Conservation (phyloP, 1,284 basidiomycete genomes). For the Malassezia japonica region DNA sequence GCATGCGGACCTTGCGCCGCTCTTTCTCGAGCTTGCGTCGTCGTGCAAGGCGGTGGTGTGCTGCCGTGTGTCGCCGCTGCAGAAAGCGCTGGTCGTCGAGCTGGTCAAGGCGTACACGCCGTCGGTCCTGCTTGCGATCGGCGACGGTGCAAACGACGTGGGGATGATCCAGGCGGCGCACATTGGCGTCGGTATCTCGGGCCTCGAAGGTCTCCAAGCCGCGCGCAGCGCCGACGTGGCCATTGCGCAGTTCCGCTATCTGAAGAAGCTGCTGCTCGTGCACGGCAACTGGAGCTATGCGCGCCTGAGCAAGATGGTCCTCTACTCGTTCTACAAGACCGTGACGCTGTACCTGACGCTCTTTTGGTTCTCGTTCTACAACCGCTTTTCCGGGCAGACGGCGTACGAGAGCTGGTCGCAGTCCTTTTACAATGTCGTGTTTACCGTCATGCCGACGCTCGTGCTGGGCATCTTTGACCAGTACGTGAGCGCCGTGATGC, state of each 20-base stretch:
- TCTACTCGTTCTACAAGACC: constrained; percentile 59
- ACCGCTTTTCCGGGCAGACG: constrained; percentile 96
- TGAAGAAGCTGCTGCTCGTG: constrained; percentile 89
- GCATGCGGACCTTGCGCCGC: constrained; percentile 69
- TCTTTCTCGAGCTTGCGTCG: constrained; percentile 87
- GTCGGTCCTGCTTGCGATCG: constrained; percentile 80
- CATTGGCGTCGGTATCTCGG: constrained; percentile 94
- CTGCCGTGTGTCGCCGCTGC: constrained; percentile 93
- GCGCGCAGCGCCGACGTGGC: constrained; percentile 92
- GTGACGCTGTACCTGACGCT: constrained; percentile 95
- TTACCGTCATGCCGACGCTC: constrained; percentile 73
- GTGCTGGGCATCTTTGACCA: constrained; percentile 97
- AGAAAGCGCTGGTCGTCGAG: constrained; percentile 96
- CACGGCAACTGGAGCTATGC: constrained; percentile 98
- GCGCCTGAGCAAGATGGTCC: constrained; percentile 82
- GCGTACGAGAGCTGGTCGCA: constrained; percentile 98
- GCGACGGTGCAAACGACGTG: constrained; percentile 59
- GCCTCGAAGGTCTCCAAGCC: constrained; percentile 95
- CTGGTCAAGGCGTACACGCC: constrained; percentile 94
- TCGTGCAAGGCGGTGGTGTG: constrained; percentile 98
- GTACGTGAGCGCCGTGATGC: constrained; percentile 88
- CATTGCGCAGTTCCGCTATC: constrained; percentile 93
- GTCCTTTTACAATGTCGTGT: constrained; percentile 53
- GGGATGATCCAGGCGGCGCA: constrained; percentile 59
- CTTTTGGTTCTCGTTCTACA: constrained; percentile 79